Evolutionary conservation across 163 green algal genomes (phyloP), one percentile per base, ranked within the genome.

Genomic region (Prototheca cutis): DNA sequence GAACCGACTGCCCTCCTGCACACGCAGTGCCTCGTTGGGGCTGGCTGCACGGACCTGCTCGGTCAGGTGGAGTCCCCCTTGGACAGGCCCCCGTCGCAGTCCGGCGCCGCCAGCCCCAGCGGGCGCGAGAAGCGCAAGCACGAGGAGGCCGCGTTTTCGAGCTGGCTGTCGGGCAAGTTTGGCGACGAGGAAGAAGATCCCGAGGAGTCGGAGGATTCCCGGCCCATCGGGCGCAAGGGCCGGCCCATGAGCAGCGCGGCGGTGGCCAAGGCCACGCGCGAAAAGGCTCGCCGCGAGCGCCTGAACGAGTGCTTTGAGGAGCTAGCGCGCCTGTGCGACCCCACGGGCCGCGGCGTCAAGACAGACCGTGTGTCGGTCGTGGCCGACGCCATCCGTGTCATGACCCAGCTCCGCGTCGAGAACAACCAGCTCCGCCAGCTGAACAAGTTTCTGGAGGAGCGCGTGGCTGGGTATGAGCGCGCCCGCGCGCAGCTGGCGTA

Each of bases 401-500:
- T 85, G n/a, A 73, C 55, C 6, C 63, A 77, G 27, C 66, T 85
- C 48, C 57, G 77, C 27, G 64, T 77, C 33, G 74, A 85, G 54
- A 77, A 73, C 29, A 72, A 76, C 28, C 77, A 85, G 68, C 66
- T 85, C 23, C 65, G 59, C 8, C 77, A 83, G 66, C 69, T 85
- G 15, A 85, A 83, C 59, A 85, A 85, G 54, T 81, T 85, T 28
- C 48, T 85, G 34, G 77, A 85, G 67, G 74, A 81, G 48, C 74
- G 74, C 0, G 66, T 76, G 18, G 42, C 52, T 18, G 52, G 48
- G 19, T 45, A 61, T 2, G 77, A 84, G 65, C 71, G 73, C 49
- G 60, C 62, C 27, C 71, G 71, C 17, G 61, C 57, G 8, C 70
- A 84, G 34, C 24, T 53, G 33, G 71, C 74, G 73, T 73, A 73